Conservation (phyloP, 1,284 basidiomycete genomes). For the Testicularia cyperi region DNA sequence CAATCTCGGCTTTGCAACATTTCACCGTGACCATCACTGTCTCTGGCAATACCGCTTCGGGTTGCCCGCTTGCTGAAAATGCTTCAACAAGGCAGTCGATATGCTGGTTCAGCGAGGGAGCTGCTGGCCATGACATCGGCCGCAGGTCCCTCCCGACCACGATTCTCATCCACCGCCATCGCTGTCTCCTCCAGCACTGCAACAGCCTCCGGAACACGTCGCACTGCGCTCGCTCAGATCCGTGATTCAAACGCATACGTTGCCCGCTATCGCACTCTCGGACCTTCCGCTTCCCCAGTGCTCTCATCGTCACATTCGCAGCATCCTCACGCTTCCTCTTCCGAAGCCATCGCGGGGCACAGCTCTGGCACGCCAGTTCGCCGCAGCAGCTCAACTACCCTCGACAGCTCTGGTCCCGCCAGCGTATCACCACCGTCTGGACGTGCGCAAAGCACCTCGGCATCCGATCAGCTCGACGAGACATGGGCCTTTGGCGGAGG, state of each 20-base stretch:
- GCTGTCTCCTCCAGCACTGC: constrained; percentile 4
- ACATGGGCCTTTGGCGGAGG: constrained; percentile 43
- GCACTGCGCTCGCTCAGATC: constrained; percentile 29
- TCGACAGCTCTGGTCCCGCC: constrained; percentile 11
- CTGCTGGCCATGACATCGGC: constrained; percentile 3
- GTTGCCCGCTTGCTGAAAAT: too few species aligned
- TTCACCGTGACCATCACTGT: too few species aligned
- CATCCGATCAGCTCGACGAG: constrained; percentile 27
- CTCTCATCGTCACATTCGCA: constrained; percentile 22
- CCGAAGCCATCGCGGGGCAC: too few species aligned
- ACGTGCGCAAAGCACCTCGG: too few species aligned
- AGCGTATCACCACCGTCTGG: constrained; percentile 2
- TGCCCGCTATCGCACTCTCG: constrained; percentile 30
- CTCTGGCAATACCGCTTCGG: too few species aligned
- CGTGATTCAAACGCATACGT: constrained; percentile 33
- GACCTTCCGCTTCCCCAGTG: constrained; percentile 17
- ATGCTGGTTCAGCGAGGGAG: constrained; percentile 17
- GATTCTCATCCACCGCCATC: constrained; percentile 26
- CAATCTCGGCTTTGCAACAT: too few species aligned
- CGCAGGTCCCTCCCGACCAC: constrained; percentile 17
- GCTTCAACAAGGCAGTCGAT: too few species aligned
- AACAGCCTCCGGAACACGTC: constrained; percentile 6
- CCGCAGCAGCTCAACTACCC: constrained; percentile 4
- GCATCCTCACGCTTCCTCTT: too few species aligned
- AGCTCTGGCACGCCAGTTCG: background rate